A percentile compares a stretch with the other conserved stretches of the same genome.
These are phyloP conservation scores for Xylaria castorea DNA, from an alignment of 495 filamentous ascomycete genomes.

Conservation along the genomic window DNA sequence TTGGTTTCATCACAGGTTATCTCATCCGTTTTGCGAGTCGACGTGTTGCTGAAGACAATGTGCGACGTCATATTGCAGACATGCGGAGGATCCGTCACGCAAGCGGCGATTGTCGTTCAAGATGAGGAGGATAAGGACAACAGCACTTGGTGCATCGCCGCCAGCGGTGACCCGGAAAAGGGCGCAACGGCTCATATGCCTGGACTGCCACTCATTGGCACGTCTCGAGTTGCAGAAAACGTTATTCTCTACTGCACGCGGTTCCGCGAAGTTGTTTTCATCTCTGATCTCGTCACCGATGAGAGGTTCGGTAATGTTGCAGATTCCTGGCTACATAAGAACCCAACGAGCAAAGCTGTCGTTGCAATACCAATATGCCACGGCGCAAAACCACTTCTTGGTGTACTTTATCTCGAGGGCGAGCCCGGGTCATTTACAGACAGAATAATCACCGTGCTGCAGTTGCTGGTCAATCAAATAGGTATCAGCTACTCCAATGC, in stretches of 20 bases:
- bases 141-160: constrained; percentile 72
- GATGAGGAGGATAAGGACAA: constrained; percentile 67
- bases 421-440: constrained; percentile 86
- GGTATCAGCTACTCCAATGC: constrained; percentile 89
- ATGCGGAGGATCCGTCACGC: constrained; percentile 77
- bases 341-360: constrained; percentile 75
- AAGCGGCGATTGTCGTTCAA: constrained; percentile 79
- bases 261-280: constrained; percentile 82
- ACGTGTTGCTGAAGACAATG: constrained; percentile 85
- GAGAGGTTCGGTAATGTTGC: constrained; percentile 85
- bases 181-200: constrained; percentile 67
- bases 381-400: constrained; percentile 74
- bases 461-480: constrained; percentile 87
- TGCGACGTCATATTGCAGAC: constrained; percentile 88
- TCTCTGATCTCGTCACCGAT: constrained; percentile 81
- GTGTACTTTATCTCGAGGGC: constrained; percentile 86
- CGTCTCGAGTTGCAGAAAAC: constrained; percentile 70
- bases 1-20: constrained; percentile 89
- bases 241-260: constrained; percentile 83
- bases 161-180: constrained; percentile 71
- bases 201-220: constrained; percentile 71
- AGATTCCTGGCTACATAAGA: constrained; percentile 70
- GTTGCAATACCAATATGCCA: constrained; percentile 88
- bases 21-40: constrained; percentile 85
- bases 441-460: constrained; percentile 82